phyloP scores from a whole-genome alignment of 202 grass and related monocot species.

The Zizania palustris region DNA sequence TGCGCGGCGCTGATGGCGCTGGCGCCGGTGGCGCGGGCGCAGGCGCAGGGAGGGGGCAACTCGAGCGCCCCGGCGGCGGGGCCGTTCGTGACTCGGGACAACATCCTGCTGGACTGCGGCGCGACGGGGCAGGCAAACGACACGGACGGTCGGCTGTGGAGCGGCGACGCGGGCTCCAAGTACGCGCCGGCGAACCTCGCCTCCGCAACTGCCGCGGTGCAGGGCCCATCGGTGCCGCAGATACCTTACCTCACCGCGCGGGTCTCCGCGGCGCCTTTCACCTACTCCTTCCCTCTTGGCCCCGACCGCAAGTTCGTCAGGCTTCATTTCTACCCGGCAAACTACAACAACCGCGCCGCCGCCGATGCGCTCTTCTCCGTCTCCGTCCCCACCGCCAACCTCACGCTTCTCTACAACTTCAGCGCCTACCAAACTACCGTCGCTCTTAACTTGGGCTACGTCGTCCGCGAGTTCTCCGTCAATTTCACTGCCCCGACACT shows the following conservation, averaged over 20 bases:
- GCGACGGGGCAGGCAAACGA: conserved; percentile 57
- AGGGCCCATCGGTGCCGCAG: conserved; percentile 68
- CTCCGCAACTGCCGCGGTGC: conserved; percentile 30
- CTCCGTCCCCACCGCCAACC: conserved; percentile 39
- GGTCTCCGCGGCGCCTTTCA: conserved; percentile 58
- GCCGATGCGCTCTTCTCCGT: conserved; percentile 77
- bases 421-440: conserved; percentile 65
- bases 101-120: conserved; percentile 80
- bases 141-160: conserved; percentile 61
- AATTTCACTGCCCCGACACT: conserved; percentile 58
- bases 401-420: conserved; percentile 78
- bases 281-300: conserved; percentile 81
- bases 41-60: conserved; percentile 28
- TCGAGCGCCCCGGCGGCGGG: conserved; percentile 9
- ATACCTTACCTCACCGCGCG: conserved; percentile 72
- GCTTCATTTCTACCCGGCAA: conserved; percentile 78
- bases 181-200: conserved; percentile 49
- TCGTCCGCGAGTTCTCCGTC: conserved; percentile 72
- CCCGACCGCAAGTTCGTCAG: conserved; percentile 72
- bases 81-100: conserved; percentile 63
- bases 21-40: conserved; percentile 30
- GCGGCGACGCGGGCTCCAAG: conserved; percentile 59
- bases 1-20: background rate
- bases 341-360: conserved; percentile 54
- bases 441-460: conserved; percentile 60